Evolutionary conservation across 2,329 filamentous ascomycete genomes (phyloP).

Genomic region (Conoideocrella luteorostrata): DNA sequence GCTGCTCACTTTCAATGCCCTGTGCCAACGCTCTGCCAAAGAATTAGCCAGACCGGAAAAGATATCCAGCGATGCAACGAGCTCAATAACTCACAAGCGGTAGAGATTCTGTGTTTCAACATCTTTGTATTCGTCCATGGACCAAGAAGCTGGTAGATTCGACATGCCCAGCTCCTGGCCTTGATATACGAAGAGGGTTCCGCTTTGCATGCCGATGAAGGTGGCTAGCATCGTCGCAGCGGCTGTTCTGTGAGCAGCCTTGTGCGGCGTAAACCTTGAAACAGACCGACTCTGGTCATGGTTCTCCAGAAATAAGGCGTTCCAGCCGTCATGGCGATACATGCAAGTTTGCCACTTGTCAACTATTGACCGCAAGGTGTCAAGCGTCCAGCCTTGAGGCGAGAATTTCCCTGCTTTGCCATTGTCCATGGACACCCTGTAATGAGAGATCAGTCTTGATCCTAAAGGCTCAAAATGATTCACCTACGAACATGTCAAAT

Average conservation of each 20-base stretch:
- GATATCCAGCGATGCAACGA: neutral
- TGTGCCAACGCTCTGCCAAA: conserved; percentile 10
- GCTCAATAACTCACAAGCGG: neutral
- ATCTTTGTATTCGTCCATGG: conserved; percentile 35
- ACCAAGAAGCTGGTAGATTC: conserved; percentile 39
- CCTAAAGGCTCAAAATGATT: neutral
- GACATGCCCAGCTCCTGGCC: conserved; percentile 48
- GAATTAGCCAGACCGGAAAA: neutral
- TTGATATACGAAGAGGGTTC: conserved; percentile 43
- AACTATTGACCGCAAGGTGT: conserved; percentile 27
- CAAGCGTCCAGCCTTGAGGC: conserved; percentile 24
- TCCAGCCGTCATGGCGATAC: conserved; percentile 34
- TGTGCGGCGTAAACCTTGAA: neutral
- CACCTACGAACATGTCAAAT: neutral
- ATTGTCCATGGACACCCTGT: neutral
- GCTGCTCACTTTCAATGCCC: conserved; percentile 16
- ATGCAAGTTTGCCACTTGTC: conserved; percentile 32
- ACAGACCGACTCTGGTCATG: conserved; percentile 42
- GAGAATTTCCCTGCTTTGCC: conserved; percentile 17
- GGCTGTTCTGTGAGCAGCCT: conserved; percentile 26
- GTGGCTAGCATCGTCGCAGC: conserved; percentile 42
- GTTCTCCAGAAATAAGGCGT: conserved; percentile 48
- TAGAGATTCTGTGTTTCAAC: conserved; percentile 38
- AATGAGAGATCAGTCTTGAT: neutral
- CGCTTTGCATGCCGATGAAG: conserved; percentile 31